Conservation (phyloP, 2,329 filamentous ascomycete genomes). For the Incumbomyces lentus region DNA sequence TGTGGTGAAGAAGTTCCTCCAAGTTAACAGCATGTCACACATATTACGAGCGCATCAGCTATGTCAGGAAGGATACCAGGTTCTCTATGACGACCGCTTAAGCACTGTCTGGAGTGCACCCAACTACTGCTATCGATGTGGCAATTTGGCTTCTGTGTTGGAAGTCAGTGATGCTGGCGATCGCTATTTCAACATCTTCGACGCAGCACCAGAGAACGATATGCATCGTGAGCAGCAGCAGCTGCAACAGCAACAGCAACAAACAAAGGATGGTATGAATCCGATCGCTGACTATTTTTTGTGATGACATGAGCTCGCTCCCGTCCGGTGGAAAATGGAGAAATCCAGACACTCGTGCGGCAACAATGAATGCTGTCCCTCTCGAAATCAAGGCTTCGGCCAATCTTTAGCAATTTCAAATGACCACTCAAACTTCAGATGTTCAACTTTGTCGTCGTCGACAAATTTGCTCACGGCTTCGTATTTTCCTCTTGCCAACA, state of each 20-base stretch:
- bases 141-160: slow-evolving; percentile 92
- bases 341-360: too few relatives aligned
- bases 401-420: slow-evolving; percentile 97
- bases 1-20: slow-evolving; percentile 95
- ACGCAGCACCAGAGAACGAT: slow-evolving; percentile 92
- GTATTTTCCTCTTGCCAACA: slow-evolving; percentile 85
- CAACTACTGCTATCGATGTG: slow-evolving; percentile 91
- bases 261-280: slow-evolving; percentile 56
- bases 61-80: slow-evolving; percentile 95
- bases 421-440: slow-evolving; percentile 88
- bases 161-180: slow-evolving; percentile 91
- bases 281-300: slow-evolving; percentile 58
- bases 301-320: slow-evolving; percentile 37
- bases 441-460: slow-evolving; percentile 85
- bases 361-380: neutral
- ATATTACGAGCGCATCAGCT: slow-evolving; percentile 96
- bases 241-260: slow-evolving; percentile 46
- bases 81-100: slow-evolving; percentile 85
- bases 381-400: slow-evolving; percentile 32
- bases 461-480: slow-evolving; percentile 81
- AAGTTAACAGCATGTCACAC: slow-evolving; percentile 95
- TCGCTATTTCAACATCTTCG: slow-evolving; percentile 95
- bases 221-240: slow-evolving; percentile 71
- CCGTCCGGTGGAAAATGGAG: too few relatives aligned
- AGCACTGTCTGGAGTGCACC: slow-evolving; percentile 98